phyloP scores from a whole-genome alignment of 2,329 filamentous ascomycete genomes.

The Epichloe typhina region DNA sequence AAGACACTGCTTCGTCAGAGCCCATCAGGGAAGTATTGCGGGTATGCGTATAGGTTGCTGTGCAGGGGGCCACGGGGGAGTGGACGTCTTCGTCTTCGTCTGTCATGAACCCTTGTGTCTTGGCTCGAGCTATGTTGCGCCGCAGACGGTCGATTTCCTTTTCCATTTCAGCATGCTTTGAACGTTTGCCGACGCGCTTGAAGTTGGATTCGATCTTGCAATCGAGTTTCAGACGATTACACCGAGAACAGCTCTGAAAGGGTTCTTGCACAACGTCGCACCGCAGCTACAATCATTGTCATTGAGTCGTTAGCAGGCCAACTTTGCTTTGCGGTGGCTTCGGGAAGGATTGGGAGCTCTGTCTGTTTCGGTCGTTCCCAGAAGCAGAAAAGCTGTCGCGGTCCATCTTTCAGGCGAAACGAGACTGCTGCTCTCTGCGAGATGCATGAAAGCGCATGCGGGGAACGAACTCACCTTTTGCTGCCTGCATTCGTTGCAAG shows the following conservation, averaged over 20 bases:
- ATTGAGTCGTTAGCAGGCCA: background rate
- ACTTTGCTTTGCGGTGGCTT: background rate
- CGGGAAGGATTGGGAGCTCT: background rate
- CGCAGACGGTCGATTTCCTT: constrained; percentile 62
- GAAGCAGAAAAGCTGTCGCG: no score
- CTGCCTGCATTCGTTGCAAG: constrained; percentile 75
- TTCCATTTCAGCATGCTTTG: constrained; percentile 76
- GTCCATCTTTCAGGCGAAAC: background rate
- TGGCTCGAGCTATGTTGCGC: constrained; percentile 46
- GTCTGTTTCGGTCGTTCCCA: background rate
- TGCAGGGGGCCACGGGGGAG: constrained; percentile 39
- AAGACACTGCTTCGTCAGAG: constrained; percentile 55
- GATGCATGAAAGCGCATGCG: background rate
- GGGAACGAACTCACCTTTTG: constrained; percentile 53
- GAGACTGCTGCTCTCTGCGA: background rate
- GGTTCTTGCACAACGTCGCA: constrained; percentile 77
- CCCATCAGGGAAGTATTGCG: constrained; percentile 52
- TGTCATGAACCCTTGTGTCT: constrained; percentile 41
- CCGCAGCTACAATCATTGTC: constrained; percentile 43
- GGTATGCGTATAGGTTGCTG: constrained; percentile 44
- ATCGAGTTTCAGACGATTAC: constrained; percentile 64
- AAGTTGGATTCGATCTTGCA: constrained; percentile 85
- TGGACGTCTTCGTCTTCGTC: constrained; percentile 45
- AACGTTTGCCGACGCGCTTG: constrained; percentile 71
- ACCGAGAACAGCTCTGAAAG: constrained; percentile 64